Evolutionary conservation across 257 asterid genomes (phyloP), one percentile per base, ranked within the genome.

Genomic region (Nicotiana benthamiana): DNA sequence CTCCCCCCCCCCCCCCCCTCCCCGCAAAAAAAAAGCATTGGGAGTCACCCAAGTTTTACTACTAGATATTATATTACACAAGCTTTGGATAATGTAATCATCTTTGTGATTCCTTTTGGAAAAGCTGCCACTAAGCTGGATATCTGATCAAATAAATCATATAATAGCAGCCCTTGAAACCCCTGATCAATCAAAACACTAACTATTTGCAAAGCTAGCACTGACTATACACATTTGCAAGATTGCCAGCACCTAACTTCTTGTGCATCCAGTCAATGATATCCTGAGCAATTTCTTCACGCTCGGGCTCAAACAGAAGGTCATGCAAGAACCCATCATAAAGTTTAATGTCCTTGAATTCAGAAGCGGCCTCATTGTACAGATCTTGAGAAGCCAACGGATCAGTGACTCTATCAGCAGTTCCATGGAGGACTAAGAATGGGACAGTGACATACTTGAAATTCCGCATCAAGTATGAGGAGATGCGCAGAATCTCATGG

Each of bases 271-370:
- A 96, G 52, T 94, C 90, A 59, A 94, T 96, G 78, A 96, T 96
- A 61, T 96, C 98, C 90, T 88, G 92, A 28, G 90, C 97, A 3
- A 96, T 87, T 80, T 96, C 99, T 81, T 94, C 98, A 0, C 94
- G 97, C 84, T 94, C 98, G 32, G 99, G 99, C 85, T 96, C 98
- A 22, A 94, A 96, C 60, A 96, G 92, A 74, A 96, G 99, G 86
- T 96, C 98, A 61, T 96, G 99, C 87, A 96, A 83, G 82, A 87
- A 94, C 1, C 97, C 99, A 32, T 96, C 97, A 26, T 96, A 96
- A 22, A 96, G 97, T 64, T 88, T 96, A n/a, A 96, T 96, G 88
- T 96, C 87, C 86, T 96, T 96, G 63, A 89, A 89, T 80, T 82
- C 87, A 54, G 98, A 94, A 0, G 98, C 90, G 17, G 99, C 98